Evolutionary conservation across 306 rosid species (phyloP), one percentile per base, ranked within the genome.

Genomic region (Quercus alba): DNA sequence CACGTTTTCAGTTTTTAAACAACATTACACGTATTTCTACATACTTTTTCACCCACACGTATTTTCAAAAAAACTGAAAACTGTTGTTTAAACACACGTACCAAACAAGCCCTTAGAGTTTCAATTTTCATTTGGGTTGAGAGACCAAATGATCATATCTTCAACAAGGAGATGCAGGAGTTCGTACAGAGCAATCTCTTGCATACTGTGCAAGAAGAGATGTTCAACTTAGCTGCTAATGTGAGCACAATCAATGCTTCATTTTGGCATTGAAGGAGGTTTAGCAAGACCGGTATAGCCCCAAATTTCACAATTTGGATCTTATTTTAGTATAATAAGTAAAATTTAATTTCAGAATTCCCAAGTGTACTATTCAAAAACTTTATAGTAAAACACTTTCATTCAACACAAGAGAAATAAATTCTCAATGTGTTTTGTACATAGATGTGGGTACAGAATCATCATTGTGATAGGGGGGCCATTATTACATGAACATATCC

Each of bases 141-240:
- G 46, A 41, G 12, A 41, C 46, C 12, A 41, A 8, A 8, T 8
- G 12, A 41, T 41, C 46, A 41, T 8, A 41, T 41, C 46, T 41
- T 41, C 46, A 41, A 41, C 46, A 41, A 8, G 46, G 46, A 41
- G 46, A 41, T 41, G 46, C 46, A 41, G 46, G 46, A 41, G 3
- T 41, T 41, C 12, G 12, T 41, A 41, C 46, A 8, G 3, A 8
- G 46, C 11, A 41, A 41, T 41, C 46, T 41, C 11, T 41, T 2
- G 12, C 46, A 0, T 8, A 8, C 80, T 44, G 86, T 89, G 87
- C 94, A 93, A 76, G 97, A 93, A 33, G 98, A 93, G 15, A 90
- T 88, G 14, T 83, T 86, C 51, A 91, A 72, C 89, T 88, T 73
- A 4, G 89, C 85, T 0, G 92, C 87, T 51, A 90, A 12, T 9